phyloP scores from a whole-genome alignment of 129 eudicot genomes.

The Heracleum sosnowskyi region DNA sequence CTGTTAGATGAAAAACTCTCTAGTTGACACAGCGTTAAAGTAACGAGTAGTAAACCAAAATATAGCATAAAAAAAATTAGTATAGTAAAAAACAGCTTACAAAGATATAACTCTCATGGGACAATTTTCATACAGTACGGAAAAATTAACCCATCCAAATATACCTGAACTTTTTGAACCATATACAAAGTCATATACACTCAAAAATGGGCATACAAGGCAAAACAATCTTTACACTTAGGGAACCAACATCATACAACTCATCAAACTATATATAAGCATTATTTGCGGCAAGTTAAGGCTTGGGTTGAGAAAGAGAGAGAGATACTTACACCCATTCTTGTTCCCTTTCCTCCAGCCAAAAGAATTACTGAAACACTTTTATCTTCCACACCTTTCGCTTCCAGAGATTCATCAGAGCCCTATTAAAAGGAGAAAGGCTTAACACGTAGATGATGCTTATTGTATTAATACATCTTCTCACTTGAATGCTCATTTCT shows the following conservation, averaged over 20 bases:
- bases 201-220: not conserved
- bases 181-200: not conserved
- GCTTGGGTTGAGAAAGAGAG: too few relatives aligned
- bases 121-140: not conserved
- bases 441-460: not conserved
- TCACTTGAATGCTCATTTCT: not conserved
- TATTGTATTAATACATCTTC: not conserved
- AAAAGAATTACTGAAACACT: conserved; percentile 93
- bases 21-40: not conserved
- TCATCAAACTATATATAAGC: too few relatives aligned
- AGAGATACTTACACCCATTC: conserved; percentile 74
- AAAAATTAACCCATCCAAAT: not conserved
- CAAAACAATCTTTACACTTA: not conserved
- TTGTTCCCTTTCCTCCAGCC: conserved; percentile 95
- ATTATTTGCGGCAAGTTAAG: too few relatives aligned
- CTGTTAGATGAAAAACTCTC: not conserved
- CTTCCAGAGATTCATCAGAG: conserved; percentile 1
- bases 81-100: too few relatives aligned
- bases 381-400: conserved; percentile 55
- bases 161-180: not conserved
- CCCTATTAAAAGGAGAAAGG: conserved; percentile 24
- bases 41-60: not conserved
- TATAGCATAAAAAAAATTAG: not conserved
- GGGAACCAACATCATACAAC: too few relatives aligned
- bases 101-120: not conserved